Evolutionary conservation across 495 filamentous ascomycete genomes (phyloP).

Genomic region (Usnea hakonensis): DNA sequence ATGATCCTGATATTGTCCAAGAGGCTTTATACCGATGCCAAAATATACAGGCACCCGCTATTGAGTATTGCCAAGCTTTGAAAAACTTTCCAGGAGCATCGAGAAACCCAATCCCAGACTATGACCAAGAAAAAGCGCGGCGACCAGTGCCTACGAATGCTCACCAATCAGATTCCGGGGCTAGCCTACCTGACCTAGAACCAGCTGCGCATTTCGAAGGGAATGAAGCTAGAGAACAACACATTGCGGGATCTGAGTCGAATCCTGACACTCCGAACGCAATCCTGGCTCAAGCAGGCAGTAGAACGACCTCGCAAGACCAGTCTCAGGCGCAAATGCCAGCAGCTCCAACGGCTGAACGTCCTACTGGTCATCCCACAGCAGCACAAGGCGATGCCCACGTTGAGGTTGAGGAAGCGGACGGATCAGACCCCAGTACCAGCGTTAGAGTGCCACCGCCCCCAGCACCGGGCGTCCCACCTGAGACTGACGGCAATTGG

Average conservation of each 20-base stretch:
- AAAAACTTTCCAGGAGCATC: constrained; percentile 29
- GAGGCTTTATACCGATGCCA: constrained; percentile 81
- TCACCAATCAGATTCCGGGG: constrained; percentile 17
- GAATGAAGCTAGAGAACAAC: background rate
- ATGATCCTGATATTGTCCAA: constrained; percentile 50
- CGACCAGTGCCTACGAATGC: constrained; percentile 11
- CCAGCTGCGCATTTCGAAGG: background rate
- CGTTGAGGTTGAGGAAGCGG: constrained; percentile 27
- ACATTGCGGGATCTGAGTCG: background rate
- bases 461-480: constrained; percentile 26
- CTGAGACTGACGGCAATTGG: constrained; percentile 19
- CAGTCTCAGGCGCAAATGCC: background rate
- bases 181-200: constrained; percentile 9
- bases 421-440: constrained; percentile 14
- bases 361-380: background rate
- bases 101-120: constrained; percentile 53
- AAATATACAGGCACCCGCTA: constrained; percentile 49
- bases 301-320: background rate
- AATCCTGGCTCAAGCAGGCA: constrained; percentile 6
- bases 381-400: constrained; percentile 22
- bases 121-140: constrained; percentile 39
- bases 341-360: background rate
- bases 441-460: constrained; percentile 25
- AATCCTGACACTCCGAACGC: constrained; percentile 3
- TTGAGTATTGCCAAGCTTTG: constrained; percentile 67